phyloP scores from a whole-genome alignment of 176 grass and related monocot species.

The Panicum miliaceum region DNA sequence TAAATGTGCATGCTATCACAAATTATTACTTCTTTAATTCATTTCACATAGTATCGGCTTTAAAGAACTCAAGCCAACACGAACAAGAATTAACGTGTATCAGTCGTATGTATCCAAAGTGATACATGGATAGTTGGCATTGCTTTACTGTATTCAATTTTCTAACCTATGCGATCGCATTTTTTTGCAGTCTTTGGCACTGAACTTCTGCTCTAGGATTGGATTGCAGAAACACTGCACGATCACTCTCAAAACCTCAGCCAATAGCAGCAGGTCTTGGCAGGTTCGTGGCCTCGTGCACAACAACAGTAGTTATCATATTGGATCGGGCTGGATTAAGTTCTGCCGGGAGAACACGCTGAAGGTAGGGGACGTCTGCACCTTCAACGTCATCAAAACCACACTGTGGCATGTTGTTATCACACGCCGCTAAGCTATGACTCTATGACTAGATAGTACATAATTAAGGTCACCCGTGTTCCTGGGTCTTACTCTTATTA shows the following conservation, averaged over 20 bases:
- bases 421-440: not conserved
- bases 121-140: not conserved
- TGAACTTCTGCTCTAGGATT: not conserved
- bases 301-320: not conserved
- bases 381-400: conserved; percentile 21
- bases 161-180: not conserved
- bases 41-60: not conserved
- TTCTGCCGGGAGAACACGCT: conserved; percentile 33
- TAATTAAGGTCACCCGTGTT: not conserved
- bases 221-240: not conserved
- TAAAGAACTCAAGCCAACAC: not conserved
- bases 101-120: too few species aligned
- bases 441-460: too few species aligned
- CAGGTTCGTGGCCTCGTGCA: not conserved
- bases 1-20: not conserved
- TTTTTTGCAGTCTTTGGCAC: conserved; percentile 2
- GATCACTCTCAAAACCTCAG: conserved; percentile 22
- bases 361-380: conserved; percentile 35
- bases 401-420: conserved; percentile 23
- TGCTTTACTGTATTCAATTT: not conserved
- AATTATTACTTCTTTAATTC: not conserved
- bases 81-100: not conserved
- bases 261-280: not conserved
- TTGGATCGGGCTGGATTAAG: not conserved
- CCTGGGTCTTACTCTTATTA: not conserved